phyloP scores from a whole-genome alignment of 257 asterid genomes.

The Solanum bulbocastanum region DNA sequence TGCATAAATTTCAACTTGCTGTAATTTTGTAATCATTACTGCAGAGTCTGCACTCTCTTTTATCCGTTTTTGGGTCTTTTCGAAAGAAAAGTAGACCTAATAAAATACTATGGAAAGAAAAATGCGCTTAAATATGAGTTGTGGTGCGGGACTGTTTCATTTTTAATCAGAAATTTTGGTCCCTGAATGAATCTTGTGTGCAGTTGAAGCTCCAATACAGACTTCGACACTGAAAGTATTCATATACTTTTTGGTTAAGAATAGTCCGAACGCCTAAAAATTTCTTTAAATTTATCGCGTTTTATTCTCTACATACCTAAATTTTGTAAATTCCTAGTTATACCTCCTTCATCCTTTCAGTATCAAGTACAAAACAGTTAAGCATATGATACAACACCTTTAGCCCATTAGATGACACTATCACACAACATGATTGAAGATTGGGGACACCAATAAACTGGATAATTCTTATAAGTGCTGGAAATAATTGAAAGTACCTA shows the following conservation, averaged over 20 bases:
- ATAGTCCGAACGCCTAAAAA: neutral
- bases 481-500: neutral
- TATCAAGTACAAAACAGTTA: neutral
- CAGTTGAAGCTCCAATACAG: too few relatives aligned
- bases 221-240: too few relatives aligned
- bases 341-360: neutral
- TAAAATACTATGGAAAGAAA: neutral
- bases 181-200: too few relatives aligned
- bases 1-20: neutral
- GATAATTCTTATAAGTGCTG: neutral
- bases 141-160: too few relatives aligned
- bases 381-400: neutral
- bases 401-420: neutral
- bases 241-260: neutral
- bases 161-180: accelerated
- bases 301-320: neutral
- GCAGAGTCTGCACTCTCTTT: neutral
- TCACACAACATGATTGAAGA: neutral
- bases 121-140: neutral
- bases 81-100: neutral
- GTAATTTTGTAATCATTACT: neutral
- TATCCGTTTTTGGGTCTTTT: neutral
- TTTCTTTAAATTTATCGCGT: neutral
- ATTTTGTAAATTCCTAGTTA: neutral
- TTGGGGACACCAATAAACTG: neutral